phyloP scores from a whole-genome alignment of 306 rosid genomes.

The Macrotyloma uniflorum region DNA sequence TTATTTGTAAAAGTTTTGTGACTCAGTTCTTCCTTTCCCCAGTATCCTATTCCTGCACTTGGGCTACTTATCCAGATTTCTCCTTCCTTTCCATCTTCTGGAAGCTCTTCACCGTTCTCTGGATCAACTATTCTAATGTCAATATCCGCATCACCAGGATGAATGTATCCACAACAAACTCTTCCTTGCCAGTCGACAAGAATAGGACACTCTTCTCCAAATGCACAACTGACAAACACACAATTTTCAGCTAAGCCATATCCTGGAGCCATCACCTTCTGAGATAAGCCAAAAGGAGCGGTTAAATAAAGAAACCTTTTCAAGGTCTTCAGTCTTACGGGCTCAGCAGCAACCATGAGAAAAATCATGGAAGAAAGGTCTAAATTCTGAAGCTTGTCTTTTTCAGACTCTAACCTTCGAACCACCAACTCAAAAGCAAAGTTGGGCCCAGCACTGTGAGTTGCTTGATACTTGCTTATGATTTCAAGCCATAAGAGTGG shows the following conservation, averaged over 20 bases:
- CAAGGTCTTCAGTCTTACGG: constrained; percentile 79
- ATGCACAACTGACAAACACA: constrained; percentile 94
- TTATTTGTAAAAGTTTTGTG: constrained; percentile 66
- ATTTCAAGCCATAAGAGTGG: constrained; percentile 88
- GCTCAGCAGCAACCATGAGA: constrained; percentile 97
- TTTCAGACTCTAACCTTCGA: constrained; percentile 72
- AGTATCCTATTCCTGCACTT: constrained; percentile 88
- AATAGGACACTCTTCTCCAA: constrained; percentile 73
- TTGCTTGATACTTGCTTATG: constrained; percentile 82
- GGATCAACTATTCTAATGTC: constrained; percentile 80
- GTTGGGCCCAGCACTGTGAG: constrained; percentile 98
- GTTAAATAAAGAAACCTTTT: constrained; percentile 79
- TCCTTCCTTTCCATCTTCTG: constrained; percentile 79
- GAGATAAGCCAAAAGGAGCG: constrained; percentile 67
- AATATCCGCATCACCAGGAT: constrained; percentile 57
- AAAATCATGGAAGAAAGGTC: constrained; percentile 81
- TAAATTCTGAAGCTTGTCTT: constrained; percentile 46
- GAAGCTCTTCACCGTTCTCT: constrained; percentile 62
- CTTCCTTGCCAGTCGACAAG: constrained; percentile 89
- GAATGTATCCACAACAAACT: constrained; percentile 82
- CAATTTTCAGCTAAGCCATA: constrained; percentile 95
- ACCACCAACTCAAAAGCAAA: constrained; percentile 82
- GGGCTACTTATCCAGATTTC: constrained; percentile 98
- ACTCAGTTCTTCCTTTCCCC: constrained; percentile 85
- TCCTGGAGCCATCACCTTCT: constrained; percentile 87